Percentiles rank a stretch among this genome's conserved stretches.
Evolutionary conservation across 805 yeast species (phyloP).

Genomic region (Zygosaccharomyces kombuchaensis): DNA sequence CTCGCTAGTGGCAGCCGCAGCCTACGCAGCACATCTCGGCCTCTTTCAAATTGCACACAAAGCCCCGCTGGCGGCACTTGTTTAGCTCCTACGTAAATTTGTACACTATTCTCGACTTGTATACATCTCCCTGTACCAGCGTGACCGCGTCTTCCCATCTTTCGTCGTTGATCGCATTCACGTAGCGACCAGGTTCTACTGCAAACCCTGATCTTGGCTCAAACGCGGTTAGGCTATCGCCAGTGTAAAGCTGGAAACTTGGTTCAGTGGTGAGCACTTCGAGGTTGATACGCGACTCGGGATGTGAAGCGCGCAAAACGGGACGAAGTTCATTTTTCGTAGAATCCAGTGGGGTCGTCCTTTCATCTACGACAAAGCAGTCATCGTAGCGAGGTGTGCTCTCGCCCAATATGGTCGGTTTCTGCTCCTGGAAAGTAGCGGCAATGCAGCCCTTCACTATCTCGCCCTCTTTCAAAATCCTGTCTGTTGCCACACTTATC

Average conservation of each 20-base stretch:
- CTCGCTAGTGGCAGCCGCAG: too few species aligned
- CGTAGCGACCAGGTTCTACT: slow-evolving; percentile 56
- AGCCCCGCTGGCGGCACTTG: too few species aligned
- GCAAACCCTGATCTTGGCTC: slow-evolving; percentile 50
- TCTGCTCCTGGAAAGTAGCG: slow-evolving; percentile 25
- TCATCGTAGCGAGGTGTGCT: slow-evolving; percentile 41
- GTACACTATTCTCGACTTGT: slow-evolving; percentile 44
- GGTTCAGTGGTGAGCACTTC: slow-evolving; percentile 57
- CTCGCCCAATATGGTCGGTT: slow-evolving; percentile 29
- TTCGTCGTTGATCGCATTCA: slow-evolving; percentile 47
- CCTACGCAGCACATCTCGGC: too few species aligned
- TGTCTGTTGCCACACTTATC: slow-evolving; percentile 37
- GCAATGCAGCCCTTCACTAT: slow-evolving; percentile 28
- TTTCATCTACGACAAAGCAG: slow-evolving; percentile 41
- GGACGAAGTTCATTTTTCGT: slow-evolving; percentile 41
- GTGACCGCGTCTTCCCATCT: slow-evolving; percentile 49
- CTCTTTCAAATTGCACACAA: too few species aligned
- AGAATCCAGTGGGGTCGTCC: slow-evolving; percentile 36
- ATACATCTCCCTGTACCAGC: slow-evolving; percentile 45
- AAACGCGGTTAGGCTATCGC: slow-evolving; percentile 44
- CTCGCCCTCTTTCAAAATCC: slow-evolving; percentile 45
- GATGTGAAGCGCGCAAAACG: slow-evolving; percentile 44
- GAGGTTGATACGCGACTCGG: slow-evolving; percentile 41
- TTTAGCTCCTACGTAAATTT: slow-evolving; percentile 16
- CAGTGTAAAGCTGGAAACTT: slow-evolving; percentile 61